These are phyloP conservation scores for Sclerotinia spermophila DNA, from an alignment of 2,329 filamentous ascomycete genomes.

Conservation along the genomic window DNA sequence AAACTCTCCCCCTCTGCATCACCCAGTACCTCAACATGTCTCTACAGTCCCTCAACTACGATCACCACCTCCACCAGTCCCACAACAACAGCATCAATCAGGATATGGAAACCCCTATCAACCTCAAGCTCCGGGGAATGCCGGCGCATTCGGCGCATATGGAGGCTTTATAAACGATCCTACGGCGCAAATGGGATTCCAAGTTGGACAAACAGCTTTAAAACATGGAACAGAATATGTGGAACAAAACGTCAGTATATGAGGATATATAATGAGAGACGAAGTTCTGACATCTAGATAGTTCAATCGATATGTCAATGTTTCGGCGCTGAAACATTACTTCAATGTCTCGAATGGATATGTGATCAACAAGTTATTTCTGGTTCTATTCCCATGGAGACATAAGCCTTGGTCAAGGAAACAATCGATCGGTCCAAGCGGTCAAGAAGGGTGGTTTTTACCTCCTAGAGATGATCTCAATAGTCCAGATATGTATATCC, in stretches of 20 bases:
- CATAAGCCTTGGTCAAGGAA: slow-evolving; percentile 97
- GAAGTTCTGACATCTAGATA: slow-evolving; percentile 37
- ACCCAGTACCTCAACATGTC: slow-evolving; percentile 96
- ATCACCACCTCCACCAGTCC: slow-evolving; percentile 79
- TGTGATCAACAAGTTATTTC: slow-evolving; percentile 85
- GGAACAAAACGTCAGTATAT: slow-evolving; percentile 74
- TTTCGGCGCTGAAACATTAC: slow-evolving; percentile 93
- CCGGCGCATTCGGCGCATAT: slow-evolving; percentile 66
- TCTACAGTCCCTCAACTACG: slow-evolving; percentile 96
- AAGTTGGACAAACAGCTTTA: slow-evolving; percentile 89
- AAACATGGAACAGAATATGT: slow-evolving; percentile 90
- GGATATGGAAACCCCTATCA: slow-evolving; percentile 73
- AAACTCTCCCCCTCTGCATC: slow-evolving; percentile 87
- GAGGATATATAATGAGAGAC: neutral
- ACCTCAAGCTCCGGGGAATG: slow-evolving; percentile 47
- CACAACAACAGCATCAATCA: slow-evolving; percentile 61
- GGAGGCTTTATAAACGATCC: slow-evolving; percentile 95
- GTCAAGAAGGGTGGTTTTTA: slow-evolving; percentile 74
- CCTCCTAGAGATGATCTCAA: slow-evolving; percentile 95
- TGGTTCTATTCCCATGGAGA: slow-evolving; percentile 96
- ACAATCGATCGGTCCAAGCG: slow-evolving; percentile 67
- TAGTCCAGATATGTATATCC: slow-evolving; percentile 99
- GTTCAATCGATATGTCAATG: slow-evolving; percentile 82
- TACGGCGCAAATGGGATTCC: slow-evolving; percentile 89
- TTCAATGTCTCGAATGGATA: slow-evolving; percentile 99